phyloP scores from a whole-genome alignment of 2,329 filamentous ascomycete species.

The Tolypocladium inflatum region DNA sequence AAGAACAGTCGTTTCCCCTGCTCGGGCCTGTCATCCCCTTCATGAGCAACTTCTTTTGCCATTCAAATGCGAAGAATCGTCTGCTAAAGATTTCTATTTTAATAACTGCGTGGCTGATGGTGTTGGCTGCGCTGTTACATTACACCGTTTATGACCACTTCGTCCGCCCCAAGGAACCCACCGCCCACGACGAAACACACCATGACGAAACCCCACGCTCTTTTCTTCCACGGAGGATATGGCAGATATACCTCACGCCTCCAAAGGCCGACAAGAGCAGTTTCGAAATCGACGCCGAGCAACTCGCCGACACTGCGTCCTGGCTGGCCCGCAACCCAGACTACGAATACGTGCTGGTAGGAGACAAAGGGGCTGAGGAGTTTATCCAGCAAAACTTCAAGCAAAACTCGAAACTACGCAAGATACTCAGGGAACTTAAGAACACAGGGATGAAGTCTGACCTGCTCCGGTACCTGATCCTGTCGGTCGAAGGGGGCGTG shows the following conservation, averaged over 20 bases:
- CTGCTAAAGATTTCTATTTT: neutral
- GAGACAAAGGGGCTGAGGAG: neutral
- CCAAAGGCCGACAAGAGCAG: neutral
- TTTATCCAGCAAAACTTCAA: neutral
- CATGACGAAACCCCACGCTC: neutral
- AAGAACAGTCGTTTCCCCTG: no score
- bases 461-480: constrained; percentile 14
- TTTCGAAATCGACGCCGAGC: neutral
- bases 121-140: neutral
- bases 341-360: neutral
- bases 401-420: constrained; percentile 5
- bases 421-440: constrained; percentile 9
- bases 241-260: neutral
- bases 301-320: neutral
- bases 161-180: neutral
- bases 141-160: neutral
- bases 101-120: neutral
- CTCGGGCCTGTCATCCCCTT: neutral
- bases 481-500: constrained; percentile 22
- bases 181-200: neutral
- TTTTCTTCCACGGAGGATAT: neutral
- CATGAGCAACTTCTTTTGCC: neutral
- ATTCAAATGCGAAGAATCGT: neutral
- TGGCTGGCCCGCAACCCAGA: constrained; percentile 1
- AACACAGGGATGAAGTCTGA: constrained; percentile 19